Percentiles rank a stretch among this genome's conserved stretches.
phyloP scores from a whole-genome alignment of 2,329 filamentous ascomycete species.

The Cercospora sp. region DNA sequence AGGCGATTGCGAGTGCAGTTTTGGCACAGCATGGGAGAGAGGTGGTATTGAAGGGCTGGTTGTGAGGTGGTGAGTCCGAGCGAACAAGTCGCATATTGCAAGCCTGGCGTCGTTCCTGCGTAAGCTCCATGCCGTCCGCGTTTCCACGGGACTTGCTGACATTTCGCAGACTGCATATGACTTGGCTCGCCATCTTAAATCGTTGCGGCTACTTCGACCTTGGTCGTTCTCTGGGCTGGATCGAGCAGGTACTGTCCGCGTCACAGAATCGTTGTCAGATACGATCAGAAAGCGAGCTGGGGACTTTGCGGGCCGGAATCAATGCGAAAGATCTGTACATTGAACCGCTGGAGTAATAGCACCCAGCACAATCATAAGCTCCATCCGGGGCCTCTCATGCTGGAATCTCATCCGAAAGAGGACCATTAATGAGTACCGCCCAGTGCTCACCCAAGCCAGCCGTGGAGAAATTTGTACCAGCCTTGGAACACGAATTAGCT shows the following conservation, averaged over 20 bases:
- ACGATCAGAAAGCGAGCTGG: not conserved
- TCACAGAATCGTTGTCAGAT: not conserved
- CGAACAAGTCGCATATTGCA: not conserved
- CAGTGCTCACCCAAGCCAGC: constrained; percentile 7
- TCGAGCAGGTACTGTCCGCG: no score
- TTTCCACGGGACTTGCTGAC: not conserved
- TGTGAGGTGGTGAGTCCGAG: not conserved
- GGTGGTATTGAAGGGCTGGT: constrained; percentile 15
- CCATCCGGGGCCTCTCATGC: not conserved
- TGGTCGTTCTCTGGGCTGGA: not conserved
- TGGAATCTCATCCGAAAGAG: constrained; percentile 11
- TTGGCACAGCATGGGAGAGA: constrained; percentile 12
- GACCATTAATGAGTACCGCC: constrained; percentile 5
- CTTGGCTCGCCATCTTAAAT: not conserved
- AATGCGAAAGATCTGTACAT: not conserved
- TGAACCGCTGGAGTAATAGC: not conserved
- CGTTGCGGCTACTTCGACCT: not conserved
- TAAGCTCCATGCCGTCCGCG: not conserved
- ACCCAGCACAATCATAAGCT: not conserved
- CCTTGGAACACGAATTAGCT: not conserved
- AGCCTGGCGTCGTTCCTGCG: not conserved
- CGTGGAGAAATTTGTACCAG: constrained; percentile 5
- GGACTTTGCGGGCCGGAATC: no score
- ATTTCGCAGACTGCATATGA: not conserved
- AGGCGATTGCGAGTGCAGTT: constrained; percentile 5